A percentile compares a stretch with the other conserved stretches of the same genome.
phyloP scores from a whole-genome alignment of 148 eudicot genomes.

The Rhododendron ovatum region DNA sequence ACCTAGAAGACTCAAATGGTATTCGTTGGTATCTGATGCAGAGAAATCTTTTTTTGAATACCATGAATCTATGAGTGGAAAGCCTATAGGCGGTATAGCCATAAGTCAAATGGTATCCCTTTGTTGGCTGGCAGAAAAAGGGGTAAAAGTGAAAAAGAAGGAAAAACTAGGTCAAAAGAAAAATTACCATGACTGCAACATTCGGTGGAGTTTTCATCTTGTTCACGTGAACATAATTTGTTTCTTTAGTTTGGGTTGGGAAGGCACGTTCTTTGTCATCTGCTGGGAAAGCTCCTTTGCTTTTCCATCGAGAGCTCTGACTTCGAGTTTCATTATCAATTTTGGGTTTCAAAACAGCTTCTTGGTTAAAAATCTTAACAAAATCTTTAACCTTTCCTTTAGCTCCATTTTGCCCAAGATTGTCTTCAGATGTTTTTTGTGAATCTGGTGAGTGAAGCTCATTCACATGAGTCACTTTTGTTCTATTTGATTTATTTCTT shows the following conservation, averaged over 20 bases:
- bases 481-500: constrained; percentile 16
- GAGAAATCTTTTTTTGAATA: not conserved
- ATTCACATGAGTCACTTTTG: constrained; percentile 23
- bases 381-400: constrained; percentile 69
- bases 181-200: constrained; percentile 36
- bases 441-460: constrained; percentile 22
- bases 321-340: constrained; percentile 21
- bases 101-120: not conserved
- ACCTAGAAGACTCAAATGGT: not conserved
- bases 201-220: constrained; percentile 18
- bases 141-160: not conserved
- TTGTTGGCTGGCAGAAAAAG: not conserved
- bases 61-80: not conserved
- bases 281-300: constrained; percentile 9
- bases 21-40: not conserved
- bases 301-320: constrained; percentile 44
- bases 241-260: constrained; percentile 12
- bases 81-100: not conserved
- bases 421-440: constrained; percentile 16
- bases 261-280: constrained; percentile 25
- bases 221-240: constrained; percentile 17
- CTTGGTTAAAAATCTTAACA: constrained; percentile 67
- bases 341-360: constrained; percentile 26
- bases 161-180: not conserved
- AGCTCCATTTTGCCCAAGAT: constrained; percentile 20